A percentile compares a stretch with the other conserved stretches of the same genome.
Conservation (phyloP, 441 rosid species). For the Rhodomyrtus psidioides region DNA sequence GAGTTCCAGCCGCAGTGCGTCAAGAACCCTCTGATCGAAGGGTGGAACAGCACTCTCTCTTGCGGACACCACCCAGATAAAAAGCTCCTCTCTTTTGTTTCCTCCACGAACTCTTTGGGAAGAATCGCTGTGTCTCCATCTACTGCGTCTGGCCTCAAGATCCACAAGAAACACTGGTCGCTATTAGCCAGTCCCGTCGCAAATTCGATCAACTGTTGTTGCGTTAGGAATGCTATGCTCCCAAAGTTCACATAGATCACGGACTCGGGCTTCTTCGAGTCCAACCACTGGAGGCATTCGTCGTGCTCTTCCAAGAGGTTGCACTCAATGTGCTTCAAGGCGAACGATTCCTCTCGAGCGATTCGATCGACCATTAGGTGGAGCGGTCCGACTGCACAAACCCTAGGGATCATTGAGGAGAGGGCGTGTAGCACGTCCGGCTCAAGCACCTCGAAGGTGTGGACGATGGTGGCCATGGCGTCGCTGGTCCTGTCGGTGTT, state of each 20-base stretch:
- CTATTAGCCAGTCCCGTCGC: neutral
- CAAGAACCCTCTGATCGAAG: neutral
- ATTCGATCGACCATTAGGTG: neutral
- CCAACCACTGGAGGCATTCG: neutral
- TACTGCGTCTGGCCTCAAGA: neutral
- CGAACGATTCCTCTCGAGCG: neutral
- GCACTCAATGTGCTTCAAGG: neutral
- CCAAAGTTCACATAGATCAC: neutral
- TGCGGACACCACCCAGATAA: neutral
- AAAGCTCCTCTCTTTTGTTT: neutral
- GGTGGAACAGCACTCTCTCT: neutral
- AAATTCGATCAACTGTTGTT: neutral
- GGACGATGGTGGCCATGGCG: neutral
- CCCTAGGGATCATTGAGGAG: neutral
- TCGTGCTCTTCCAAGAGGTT: neutral
- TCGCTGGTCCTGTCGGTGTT: fast-evolving
- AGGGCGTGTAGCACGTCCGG: neutral
- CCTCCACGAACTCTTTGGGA: neutral
- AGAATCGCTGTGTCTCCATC: neutral
- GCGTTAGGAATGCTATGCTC: neutral
- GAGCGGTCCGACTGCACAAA: neutral
- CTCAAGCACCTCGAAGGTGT: neutral
- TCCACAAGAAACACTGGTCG: neutral
- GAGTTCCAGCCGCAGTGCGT: neutral
- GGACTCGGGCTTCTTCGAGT: neutral